These are phyloP conservation scores for Kokia cookei DNA, from an alignment of 441 rosid genomes.

Conservation along the genomic window DNA sequence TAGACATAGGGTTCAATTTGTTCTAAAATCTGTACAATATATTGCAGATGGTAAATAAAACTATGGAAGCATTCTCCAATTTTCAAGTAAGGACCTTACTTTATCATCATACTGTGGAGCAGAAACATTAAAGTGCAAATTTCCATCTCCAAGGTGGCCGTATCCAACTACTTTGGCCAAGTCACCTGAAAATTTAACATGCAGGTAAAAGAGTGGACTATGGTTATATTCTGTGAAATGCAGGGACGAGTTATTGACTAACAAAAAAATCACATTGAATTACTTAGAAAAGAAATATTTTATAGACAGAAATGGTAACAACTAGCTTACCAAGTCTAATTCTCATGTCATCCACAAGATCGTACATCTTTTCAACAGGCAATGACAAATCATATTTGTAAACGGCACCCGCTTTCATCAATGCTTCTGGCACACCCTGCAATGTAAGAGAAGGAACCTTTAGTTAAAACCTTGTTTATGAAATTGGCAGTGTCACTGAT, in stretches of 20 bases:
- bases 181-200: conserved; percentile 39
- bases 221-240: neutral
- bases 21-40: conserved; percentile 61
- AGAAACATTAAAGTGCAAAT: conserved; percentile 88
- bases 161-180: conserved; percentile 70
- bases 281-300: neutral
- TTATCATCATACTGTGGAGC: conserved; percentile 54
- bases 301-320: neutral
- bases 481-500: neutral
- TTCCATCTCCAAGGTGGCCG: conserved; percentile 95
- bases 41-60: neutral
- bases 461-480: neutral
- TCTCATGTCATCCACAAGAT: conserved; percentile 78
- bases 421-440: conserved; percentile 89
- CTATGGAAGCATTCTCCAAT: neutral
- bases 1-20: conserved; percentile 86
- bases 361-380: conserved; percentile 79
- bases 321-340: conserved; percentile 57
- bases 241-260: neutral
- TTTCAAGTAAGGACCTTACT: conserved; percentile 30
- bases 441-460: conserved; percentile 1
- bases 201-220: neutral
- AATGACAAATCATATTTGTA: conserved; percentile 91
- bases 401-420: conserved; percentile 76
- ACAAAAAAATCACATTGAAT: neutral